A percentile compares a stretch with the other conserved stretches of the same genome.
These are phyloP conservation scores for Yamadazyma songkhlaensis DNA, from an alignment of 1,139 yeast species.

Conservation along the genomic window DNA sequence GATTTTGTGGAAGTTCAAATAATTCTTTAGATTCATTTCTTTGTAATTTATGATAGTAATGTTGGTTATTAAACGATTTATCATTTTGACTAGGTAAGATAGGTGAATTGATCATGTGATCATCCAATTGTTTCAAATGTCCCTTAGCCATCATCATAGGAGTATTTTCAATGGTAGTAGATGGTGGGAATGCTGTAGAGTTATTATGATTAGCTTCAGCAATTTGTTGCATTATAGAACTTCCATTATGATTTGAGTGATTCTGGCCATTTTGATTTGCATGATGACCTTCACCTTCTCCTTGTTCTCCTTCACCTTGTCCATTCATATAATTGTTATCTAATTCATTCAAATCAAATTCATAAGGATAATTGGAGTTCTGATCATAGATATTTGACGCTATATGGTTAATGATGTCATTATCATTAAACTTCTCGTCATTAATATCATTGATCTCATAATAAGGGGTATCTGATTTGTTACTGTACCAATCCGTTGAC, in stretches of 20 bases:
- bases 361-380: conserved; percentile 5
- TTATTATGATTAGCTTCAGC: conserved; percentile 6
- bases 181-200: conserved; percentile 39
- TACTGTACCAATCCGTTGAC: conserved; percentile 13
- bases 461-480: conserved; percentile 13
- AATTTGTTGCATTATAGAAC: too few species aligned
- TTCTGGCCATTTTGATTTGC: neutral
- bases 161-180: conserved; percentile 10
- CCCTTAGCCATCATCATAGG: conserved; percentile 12
- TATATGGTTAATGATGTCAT: conserved; percentile 24
- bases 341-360: conserved; percentile 11
- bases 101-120: conserved; percentile 31
- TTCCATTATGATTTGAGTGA: neutral
- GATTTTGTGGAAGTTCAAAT: conserved; percentile 18
- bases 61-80: conserved; percentile 42
- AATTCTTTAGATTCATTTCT: conserved; percentile 17
- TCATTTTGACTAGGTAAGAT: conserved; percentile 46
- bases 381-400: conserved; percentile 22
- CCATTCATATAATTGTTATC: conserved; percentile 1
- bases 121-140: conserved; percentile 5
- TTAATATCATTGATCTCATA: conserved; percentile 11
- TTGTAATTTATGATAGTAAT: conserved; percentile 31
- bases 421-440: conserved; percentile 16
- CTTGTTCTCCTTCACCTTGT: neutral
- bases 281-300: neutral